Evolutionary conservation across 805 yeast genomes (phyloP).

Genomic region (Blastobotrys terrestris): DNA sequence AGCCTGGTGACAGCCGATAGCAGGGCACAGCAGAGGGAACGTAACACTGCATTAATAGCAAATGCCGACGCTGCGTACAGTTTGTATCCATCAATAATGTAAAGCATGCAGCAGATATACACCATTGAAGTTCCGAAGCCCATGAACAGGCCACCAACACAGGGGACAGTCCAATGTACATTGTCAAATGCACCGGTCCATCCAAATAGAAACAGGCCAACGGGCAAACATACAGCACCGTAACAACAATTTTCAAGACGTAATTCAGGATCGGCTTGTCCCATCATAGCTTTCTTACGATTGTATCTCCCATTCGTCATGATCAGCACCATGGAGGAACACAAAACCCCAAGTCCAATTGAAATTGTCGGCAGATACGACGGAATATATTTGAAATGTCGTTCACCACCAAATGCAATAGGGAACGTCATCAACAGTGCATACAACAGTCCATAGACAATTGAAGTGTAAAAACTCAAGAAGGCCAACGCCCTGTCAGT

Average conservation of each 20-base stretch:
- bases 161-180: constrained; percentile 6
- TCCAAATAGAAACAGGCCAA: constrained; percentile 15
- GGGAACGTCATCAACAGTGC: constrained; percentile 29
- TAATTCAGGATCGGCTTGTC: neutral
- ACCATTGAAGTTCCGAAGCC: constrained; percentile 12
- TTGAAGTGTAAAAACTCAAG: constrained; percentile 26
- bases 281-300: neutral
- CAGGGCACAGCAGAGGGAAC: neutral
- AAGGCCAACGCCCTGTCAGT: constrained; percentile 27
- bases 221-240: constrained; percentile 7
- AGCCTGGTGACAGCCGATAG: constrained; percentile 4
- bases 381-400: constrained; percentile 3
- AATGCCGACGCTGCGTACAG: neutral
- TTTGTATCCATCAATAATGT: neutral
- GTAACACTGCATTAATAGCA: neutral
- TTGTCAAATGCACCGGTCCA: constrained; percentile 12
- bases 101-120: constrained; percentile 5
- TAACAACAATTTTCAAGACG: constrained; percentile 9
- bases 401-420: constrained; percentile 16
- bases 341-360: neutral
- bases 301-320: constrained; percentile 1
- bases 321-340: neutral
- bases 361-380: constrained; percentile 8
- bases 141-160: constrained; percentile 1
- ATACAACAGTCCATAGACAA: constrained; percentile 28